A percentile compares a stretch with the other conserved stretches of the same genome.
Evolutionary conservation across 495 filamentous ascomycete species (phyloP).

Genomic region (Xylaria scruposa): DNA sequence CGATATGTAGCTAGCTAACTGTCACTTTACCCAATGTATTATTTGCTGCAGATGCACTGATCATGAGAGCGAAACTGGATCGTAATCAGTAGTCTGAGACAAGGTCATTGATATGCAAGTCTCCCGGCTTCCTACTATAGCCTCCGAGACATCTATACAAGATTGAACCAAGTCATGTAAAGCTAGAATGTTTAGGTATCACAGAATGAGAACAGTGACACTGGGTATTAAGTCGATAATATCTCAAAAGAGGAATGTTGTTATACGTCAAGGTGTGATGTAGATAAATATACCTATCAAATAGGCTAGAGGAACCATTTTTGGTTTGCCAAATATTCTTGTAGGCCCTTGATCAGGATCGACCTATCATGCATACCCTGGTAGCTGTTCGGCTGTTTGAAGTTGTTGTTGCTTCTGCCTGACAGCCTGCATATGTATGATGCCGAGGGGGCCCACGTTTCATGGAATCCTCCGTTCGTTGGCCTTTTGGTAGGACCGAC

Average conservation of each 20-base stretch:
- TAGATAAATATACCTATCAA: not conserved
- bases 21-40: too few relatives aligned
- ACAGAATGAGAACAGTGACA: too few relatives aligned
- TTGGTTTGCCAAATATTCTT: not conserved
- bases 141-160: not conserved
- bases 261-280: too few relatives aligned
- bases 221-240: too few relatives aligned
- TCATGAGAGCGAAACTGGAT: too few relatives aligned
- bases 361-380: not conserved
- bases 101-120: too few relatives aligned
- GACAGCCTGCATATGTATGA: not conserved
- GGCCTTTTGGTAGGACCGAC: not conserved
- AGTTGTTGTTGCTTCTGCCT: not conserved
- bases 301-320: too few relatives aligned
- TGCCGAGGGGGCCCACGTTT: not conserved
- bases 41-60: not conserved
- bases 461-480: not conserved
- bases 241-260: too few relatives aligned
- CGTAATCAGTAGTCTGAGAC: too few relatives aligned
- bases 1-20: too few relatives aligned
- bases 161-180: not conserved
- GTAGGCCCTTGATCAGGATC: not conserved
- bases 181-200: too few relatives aligned
- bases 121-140: too few relatives aligned
- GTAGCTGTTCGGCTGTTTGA: not conserved